Base-by-base conservation (phyloP, 768 basidiomycete genomes). In the Mycena rebaudengoi region DNA sequence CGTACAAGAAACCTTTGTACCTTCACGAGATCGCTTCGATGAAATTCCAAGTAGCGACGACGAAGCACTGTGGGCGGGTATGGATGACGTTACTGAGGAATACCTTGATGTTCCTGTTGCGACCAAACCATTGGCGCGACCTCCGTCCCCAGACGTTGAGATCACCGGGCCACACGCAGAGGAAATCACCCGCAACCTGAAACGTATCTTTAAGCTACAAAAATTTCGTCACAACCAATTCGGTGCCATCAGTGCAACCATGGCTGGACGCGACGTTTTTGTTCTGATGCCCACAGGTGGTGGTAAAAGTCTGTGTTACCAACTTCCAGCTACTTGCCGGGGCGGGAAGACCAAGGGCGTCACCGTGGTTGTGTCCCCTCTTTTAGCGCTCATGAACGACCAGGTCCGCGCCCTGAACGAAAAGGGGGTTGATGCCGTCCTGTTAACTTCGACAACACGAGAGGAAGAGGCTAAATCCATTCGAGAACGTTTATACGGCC, bases 241-340 rank as follows among this genome's bases (percentile, higher is more conserved):
- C 39, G 90, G 92, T 70, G 95, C 93, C 2, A 92, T 99, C 65
- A 85, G 86, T 43, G 91, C 91, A 16, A 88, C 92, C 0, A 79
- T 99, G 75, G 81, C 83, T 2, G 95, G 91, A 8, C 86, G 82
- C 56, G 97, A 99, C 71, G 94, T 95, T 18, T 95, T 99, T 67
- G 94, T 98, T 18, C 84, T 99, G 8, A 96, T 98, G 88, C 98
- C 98, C 1, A 99, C 98, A 1, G 96, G 95, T 33, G 95, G 95
- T 5, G 95, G 95, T 1, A 96, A 96, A 78, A 92, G 91, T 69
- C 80, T 96, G 37, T 95, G 91, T 68, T 95, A 90, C 75, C 90
- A 98, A 74, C 88, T 99, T 2, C 98, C 98, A 0, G 96, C 95
- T 2, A 83, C 98, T 32, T 93, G 95, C 70, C 76, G 78, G 35